Conservation (phyloP, 2,329 filamentous ascomycete genomes). For the Metarhizium sp. region DNA sequence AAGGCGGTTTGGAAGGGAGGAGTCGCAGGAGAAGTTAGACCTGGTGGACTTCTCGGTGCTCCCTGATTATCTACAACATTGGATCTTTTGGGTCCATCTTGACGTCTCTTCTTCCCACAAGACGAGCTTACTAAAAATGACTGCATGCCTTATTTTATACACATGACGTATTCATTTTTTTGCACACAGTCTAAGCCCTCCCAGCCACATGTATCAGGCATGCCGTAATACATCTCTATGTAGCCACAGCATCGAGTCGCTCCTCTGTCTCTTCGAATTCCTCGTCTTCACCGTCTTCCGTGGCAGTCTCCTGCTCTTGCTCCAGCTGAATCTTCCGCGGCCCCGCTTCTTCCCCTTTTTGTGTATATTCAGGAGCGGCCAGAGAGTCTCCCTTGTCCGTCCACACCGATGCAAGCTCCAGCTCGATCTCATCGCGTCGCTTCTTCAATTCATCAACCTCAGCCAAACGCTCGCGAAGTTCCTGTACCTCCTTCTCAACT, state of each 20-base stretch:
- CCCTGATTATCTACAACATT: no score
- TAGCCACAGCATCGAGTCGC: not conserved
- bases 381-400: conserved; percentile 41
- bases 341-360: conserved; percentile 7
- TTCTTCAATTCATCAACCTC: conserved; percentile 80
- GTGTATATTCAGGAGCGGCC: conserved; percentile 35
- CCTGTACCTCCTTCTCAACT: conserved; percentile 82
- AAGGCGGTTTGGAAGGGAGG: no score
- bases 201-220: no score
- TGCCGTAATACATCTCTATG: not conserved
- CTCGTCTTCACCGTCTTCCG: not conserved
- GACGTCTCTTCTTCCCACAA: no score
- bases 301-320: not conserved
- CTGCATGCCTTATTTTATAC: no score
- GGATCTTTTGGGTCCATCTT: no score
- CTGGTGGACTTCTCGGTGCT: no score
- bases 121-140: no score
- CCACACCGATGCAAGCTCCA: conserved; percentile 61
- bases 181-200: no score
- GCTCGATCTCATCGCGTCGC: conserved; percentile 71
- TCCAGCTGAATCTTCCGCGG: not conserved
- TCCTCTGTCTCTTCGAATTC: not conserved
- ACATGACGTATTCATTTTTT: no score
- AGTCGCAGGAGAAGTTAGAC: no score
- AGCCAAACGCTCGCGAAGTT: conserved; percentile 68